A percentile compares a stretch with the other conserved stretches of the same genome.
These are phyloP conservation scores for Raddia guianensis DNA, from an alignment of 176 grass and related monocot genomes.

Conservation along the genomic window DNA sequence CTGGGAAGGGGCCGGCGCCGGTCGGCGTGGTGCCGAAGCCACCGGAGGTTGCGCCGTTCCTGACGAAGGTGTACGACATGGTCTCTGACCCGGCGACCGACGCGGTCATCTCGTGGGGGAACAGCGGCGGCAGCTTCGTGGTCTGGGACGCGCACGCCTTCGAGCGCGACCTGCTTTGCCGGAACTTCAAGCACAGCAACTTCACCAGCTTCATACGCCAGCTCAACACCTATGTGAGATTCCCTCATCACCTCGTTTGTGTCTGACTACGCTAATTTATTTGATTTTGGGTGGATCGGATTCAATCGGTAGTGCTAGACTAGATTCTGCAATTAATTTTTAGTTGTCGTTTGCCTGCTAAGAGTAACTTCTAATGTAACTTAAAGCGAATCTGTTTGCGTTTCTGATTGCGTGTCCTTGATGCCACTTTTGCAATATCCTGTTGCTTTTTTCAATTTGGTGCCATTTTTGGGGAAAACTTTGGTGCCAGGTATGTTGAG, in stretches of 20 bases:
- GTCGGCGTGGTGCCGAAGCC: conserved; percentile 41
- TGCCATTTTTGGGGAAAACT: not conserved
- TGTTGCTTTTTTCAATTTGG: conserved; percentile 1
- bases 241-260: not conserved
- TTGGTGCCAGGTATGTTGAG: not conserved
- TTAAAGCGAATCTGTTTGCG: not conserved
- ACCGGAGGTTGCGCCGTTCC: conserved; percentile 66
- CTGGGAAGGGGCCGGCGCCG: not conserved
- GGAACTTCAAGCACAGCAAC: conserved; percentile 86
- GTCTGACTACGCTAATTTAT: conserved; percentile 11
- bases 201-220: conserved; percentile 92
- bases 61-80: conserved; percentile 79
- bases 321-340: not conserved
- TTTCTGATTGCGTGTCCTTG: not conserved
- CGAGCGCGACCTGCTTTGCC: conserved; percentile 61
- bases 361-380: not conserved
- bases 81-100: conserved; percentile 68
- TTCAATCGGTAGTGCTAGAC: not conserved
- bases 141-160: conserved; percentile 73
- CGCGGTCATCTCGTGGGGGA: conserved; percentile 67
- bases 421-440: not conserved
- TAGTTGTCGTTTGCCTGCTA: not conserved
- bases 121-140: conserved; percentile 61
- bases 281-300: conserved; percentile 19
- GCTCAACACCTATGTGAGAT: conserved; percentile 92